Evolutionary conservation across 495 filamentous ascomycete genomes (phyloP).

Genomic region (Aspergillus conjunctus): DNA sequence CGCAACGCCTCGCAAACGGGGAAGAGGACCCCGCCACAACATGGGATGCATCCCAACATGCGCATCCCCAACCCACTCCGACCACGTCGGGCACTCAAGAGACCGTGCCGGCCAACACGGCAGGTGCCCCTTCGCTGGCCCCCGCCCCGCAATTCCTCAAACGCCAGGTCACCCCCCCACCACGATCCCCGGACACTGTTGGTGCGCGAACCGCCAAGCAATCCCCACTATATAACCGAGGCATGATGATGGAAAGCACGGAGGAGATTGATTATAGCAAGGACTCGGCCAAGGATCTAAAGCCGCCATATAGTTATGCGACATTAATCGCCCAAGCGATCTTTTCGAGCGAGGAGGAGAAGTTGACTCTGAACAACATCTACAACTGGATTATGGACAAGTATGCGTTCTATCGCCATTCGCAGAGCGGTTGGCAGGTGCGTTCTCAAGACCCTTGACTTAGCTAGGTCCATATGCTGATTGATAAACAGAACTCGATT

Average conservation of each 20-base stretch:
- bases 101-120: slow-evolving; percentile 27
- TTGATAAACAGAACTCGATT: slow-evolving; percentile 75
- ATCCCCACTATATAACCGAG: slow-evolving; percentile 62
- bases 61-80: slow-evolving; percentile 33
- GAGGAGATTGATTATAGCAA: slow-evolving; percentile 84
- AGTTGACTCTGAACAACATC: slow-evolving; percentile 84
- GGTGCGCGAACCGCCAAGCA: slow-evolving; percentile 56
- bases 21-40: slow-evolving; percentile 40
- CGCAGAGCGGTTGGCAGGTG: slow-evolving; percentile 87
- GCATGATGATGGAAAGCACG: slow-evolving; percentile 71
- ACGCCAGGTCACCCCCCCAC: slow-evolving; percentile 68
- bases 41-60: slow-evolving; percentile 46
- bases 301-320: slow-evolving; percentile 95
- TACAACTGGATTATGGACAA: slow-evolving; percentile 87
- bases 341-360: slow-evolving; percentile 77
- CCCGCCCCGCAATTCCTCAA: slow-evolving; percentile 70
- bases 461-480: slow-evolving; percentile 10
- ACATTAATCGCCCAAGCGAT: slow-evolving; percentile 96
- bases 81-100: slow-evolving; percentile 25
- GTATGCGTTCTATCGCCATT: slow-evolving; percentile 88
- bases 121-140: slow-evolving; percentile 59
- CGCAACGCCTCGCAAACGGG: slow-evolving; percentile 49
- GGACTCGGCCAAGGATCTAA: slow-evolving; percentile 82
- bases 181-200: slow-evolving; percentile 48
- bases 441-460: slow-evolving; percentile 26